Percentiles rank a stretch among this genome's conserved stretches.
Conservation (phyloP, 768 basidiomycete genomes). For the Scleroderma citrinum region DNA sequence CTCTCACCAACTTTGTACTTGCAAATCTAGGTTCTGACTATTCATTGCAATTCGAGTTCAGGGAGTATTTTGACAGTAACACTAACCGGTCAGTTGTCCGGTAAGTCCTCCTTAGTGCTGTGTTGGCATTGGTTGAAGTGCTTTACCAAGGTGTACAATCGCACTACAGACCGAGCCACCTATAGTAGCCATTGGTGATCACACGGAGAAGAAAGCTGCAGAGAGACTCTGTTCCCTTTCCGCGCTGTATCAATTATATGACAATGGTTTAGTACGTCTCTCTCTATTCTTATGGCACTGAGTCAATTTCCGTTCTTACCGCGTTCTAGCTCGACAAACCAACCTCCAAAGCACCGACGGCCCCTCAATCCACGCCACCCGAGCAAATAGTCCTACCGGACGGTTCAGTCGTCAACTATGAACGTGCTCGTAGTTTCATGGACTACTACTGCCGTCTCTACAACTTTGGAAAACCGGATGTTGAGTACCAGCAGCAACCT, state of each 20-base stretch:
- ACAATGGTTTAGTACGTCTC: conserved; percentile 54
- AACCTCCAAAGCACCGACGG: conserved; percentile 12
- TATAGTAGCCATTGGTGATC: conserved; percentile 60
- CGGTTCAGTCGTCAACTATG: conserved; percentile 56
- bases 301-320: not conserved
- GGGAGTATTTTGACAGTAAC: conserved; percentile 10
- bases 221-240: conserved; percentile 72
- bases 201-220: conserved; percentile 52
- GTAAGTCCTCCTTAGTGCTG: conserved; percentile 6
- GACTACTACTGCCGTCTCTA: conserved; percentile 89
- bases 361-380: conserved; percentile 3
- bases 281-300: not conserved
- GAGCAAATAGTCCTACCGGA: conserved; percentile 47
- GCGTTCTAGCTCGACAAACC: conserved; percentile 23
- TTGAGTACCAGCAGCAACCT: conserved; percentile 44
- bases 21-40: conserved; percentile 4
- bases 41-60: conserved; percentile 12
- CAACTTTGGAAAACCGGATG: conserved; percentile 65
- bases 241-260: conserved; percentile 64
- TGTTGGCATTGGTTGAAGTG: conserved; percentile 2
- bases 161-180: conserved; percentile 23
- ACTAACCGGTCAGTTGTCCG: conserved; percentile 14
- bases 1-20: conserved; percentile 38
- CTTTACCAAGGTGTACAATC: conserved; percentile 16
- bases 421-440: conserved; percentile 84